phyloP scores from a whole-genome alignment of 2,329 filamentous ascomycete species.

The Dothidotthia symphoricarpi region DNA sequence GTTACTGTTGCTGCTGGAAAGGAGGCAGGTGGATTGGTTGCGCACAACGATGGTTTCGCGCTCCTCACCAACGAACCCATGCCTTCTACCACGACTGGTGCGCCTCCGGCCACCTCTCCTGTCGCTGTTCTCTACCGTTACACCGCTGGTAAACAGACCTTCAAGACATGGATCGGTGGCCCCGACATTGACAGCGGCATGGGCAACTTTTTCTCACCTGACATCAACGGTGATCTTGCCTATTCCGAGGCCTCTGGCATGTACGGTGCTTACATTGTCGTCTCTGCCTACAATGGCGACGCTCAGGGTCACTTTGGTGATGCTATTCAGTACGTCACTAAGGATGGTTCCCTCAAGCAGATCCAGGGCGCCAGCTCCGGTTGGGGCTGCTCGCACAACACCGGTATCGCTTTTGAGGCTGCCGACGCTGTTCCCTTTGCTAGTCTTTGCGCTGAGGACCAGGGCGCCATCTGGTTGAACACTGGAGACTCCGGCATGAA shows the following conservation, averaged over 20 bases:
- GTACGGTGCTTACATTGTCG: slow-evolving; percentile 63
- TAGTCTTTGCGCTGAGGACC: slow-evolving; percentile 60
- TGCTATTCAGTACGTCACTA: slow-evolving; percentile 52
- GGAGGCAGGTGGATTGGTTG: slow-evolving; percentile 60
- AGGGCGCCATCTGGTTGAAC: slow-evolving; percentile 65
- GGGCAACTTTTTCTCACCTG: slow-evolving; percentile 53
- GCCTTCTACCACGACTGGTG: slow-evolving; percentile 51
- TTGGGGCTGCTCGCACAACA: slow-evolving; percentile 65
- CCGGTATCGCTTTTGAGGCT: slow-evolving; percentile 62
- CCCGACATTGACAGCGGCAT: slow-evolving; percentile 51
- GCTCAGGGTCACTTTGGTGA: slow-evolving; percentile 61
- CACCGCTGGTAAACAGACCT: slow-evolving; percentile 55
- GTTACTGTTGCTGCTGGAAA: slow-evolving; percentile 56
- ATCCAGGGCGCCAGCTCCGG: slow-evolving; percentile 55
- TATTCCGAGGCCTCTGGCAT: slow-evolving; percentile 56
- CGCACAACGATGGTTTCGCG: slow-evolving; percentile 63
- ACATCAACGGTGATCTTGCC: slow-evolving; percentile 63
- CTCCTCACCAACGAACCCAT: slow-evolving; percentile 59
- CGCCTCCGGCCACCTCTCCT: slow-evolving; percentile 50
- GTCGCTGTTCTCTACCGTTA: slow-evolving; percentile 61
- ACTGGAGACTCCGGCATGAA: slow-evolving; percentile 60
- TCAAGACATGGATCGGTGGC: slow-evolving; percentile 60
- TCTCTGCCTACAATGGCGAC: slow-evolving; percentile 57
- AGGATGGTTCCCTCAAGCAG: slow-evolving; percentile 50
- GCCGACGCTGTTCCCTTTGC: slow-evolving; percentile 59